Percentiles rank a stretch among this genome's conserved stretches.
Evolutionary conservation across 345 rosid species (phyloP).

Genomic region (Melaleuca alternifolia): DNA sequence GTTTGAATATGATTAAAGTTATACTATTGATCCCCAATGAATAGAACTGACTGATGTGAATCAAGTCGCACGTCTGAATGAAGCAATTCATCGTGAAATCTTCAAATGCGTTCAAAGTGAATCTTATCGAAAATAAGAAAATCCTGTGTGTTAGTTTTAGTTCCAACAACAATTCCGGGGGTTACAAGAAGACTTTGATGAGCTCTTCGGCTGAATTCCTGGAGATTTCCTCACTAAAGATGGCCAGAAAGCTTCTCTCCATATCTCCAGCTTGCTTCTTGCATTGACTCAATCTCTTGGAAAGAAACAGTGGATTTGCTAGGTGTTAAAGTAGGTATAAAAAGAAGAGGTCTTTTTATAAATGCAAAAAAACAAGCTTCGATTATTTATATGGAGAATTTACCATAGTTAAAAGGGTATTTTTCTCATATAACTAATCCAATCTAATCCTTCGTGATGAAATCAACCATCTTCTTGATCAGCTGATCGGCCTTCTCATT

Average conservation of each 20-base stretch:
- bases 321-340: no score
- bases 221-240: no score
- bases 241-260: no score
- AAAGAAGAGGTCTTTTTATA: neutral
- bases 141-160: no score
- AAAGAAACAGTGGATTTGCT: neutral
- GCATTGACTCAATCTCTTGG: neutral
- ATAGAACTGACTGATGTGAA: neutral
- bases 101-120: neutral
- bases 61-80: neutral
- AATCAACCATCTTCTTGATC: conserved; percentile 19
- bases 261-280: neutral
- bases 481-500: conserved; percentile 12
- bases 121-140: no score
- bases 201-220: no score
- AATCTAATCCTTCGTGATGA: conserved; percentile 10
- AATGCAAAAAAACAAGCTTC: neutral
- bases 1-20: no score
- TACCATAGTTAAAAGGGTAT: neutral
- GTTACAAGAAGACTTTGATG: no score
- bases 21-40: neutral
- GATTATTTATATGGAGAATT: neutral
- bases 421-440: neutral
- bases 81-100: neutral
- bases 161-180: no score